Evolutionary conservation across 495 filamentous ascomycete genomes (phyloP).

Genomic region (Penicillium angulare): DNA sequence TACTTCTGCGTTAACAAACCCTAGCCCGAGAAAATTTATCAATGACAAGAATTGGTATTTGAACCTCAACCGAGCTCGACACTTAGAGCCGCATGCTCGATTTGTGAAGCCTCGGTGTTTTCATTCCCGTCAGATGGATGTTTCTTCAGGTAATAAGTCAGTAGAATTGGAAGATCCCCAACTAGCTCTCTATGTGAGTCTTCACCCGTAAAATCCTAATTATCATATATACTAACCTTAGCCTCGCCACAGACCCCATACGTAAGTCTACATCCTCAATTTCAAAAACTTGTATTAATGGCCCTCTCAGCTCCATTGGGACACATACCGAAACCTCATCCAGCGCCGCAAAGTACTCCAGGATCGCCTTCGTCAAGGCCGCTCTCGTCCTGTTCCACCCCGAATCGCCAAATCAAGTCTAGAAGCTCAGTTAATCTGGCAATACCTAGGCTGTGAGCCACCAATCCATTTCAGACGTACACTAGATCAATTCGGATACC

Average conservation of each 20-base stretch:
- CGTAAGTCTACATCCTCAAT: constrained; percentile 16
- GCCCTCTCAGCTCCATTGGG: constrained; percentile 59
- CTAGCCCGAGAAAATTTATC: constrained; percentile 52
- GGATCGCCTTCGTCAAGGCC: constrained; percentile 52
- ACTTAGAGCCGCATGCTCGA: constrained; percentile 46
- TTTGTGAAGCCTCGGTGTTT: constrained; percentile 44
- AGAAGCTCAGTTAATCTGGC: constrained; percentile 62
- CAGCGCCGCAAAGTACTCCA: constrained; percentile 58
- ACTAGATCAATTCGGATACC: constrained; percentile 66
- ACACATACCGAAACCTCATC: constrained; percentile 60
- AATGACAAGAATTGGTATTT: constrained; percentile 45
- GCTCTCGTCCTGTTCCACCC: constrained; percentile 55
- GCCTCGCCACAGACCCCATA: constrained; percentile 18
- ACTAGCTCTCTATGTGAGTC: constrained; percentile 42
- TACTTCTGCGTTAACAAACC: neutral
- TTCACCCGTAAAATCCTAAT: neutral
- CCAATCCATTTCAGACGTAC: constrained; percentile 64
- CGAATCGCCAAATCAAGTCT: constrained; percentile 53
- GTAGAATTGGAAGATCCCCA: constrained; percentile 31
- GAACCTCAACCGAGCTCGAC: constrained; percentile 44
- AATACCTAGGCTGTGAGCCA: constrained; percentile 61
- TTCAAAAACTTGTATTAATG: constrained; percentile 1
- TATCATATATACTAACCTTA: neutral
- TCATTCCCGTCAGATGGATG: constrained; percentile 30
- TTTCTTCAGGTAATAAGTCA: constrained; percentile 19